Evolutionary conservation across 495 filamentous ascomycete species (phyloP).

Genomic region (Hypoxylon intermedium): DNA sequence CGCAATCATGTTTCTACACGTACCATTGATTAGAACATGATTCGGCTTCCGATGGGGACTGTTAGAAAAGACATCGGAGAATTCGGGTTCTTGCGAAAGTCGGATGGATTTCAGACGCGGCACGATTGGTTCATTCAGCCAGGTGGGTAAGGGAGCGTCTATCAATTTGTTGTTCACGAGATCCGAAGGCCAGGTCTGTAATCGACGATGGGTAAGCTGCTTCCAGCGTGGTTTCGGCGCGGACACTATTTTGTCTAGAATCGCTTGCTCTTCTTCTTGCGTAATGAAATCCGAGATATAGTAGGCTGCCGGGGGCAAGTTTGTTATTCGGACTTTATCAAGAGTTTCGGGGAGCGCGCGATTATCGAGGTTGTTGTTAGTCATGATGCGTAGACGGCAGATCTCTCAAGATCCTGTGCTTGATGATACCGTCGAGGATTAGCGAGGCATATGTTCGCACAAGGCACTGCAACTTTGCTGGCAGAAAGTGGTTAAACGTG

Average conservation of each 20-base stretch:
- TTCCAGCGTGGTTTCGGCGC: conserved; percentile 85
- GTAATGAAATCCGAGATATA: conserved; percentile 91
- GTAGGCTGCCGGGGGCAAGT: conserved; percentile 72
- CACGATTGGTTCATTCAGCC: conserved; percentile 76
- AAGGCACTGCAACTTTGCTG: not conserved
- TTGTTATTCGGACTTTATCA: conserved; percentile 60
- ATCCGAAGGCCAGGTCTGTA: conserved; percentile 88
- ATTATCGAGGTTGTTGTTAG: conserved; percentile 8
- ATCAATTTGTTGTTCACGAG: conserved; percentile 78
- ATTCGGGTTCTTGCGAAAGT: conserved; percentile 36
- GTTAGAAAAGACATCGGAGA: conserved; percentile 65
- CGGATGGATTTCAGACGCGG: conserved; percentile 66
- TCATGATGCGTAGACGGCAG: conserved; percentile 17
- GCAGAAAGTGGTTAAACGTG: conserved; percentile 2
- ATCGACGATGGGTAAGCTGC: conserved; percentile 79
- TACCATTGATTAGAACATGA: conserved; percentile 83
- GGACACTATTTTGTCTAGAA: conserved; percentile 70
- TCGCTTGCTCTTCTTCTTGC: conserved; percentile 70
- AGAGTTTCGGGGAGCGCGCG: conserved; percentile 51
- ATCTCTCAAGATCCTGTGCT: conserved; percentile 19
- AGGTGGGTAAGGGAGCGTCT: conserved; percentile 73
- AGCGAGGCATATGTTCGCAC: conserved; percentile 13
- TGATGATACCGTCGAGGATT: conserved; percentile 15
- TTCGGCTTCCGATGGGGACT: conserved; percentile 82
- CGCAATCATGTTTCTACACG: conserved; percentile 12